Base-by-base conservation (phyloP, 1,284 basidiomycete genomes). In the Thecaphora thlaspeos region DNA sequence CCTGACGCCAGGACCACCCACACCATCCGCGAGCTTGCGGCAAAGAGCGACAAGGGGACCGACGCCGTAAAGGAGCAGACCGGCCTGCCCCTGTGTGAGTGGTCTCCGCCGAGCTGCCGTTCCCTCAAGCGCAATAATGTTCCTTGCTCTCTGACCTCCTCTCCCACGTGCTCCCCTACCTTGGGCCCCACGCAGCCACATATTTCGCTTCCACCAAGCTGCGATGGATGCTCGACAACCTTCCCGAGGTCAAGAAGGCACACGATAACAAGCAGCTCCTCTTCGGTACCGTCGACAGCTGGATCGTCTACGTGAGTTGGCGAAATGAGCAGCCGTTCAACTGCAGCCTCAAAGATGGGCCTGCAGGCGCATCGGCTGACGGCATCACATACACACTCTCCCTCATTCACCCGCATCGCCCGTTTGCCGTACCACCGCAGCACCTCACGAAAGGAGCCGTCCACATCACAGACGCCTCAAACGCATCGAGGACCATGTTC, bases 141-240 rank as follows among this genome's bases (percentile, higher is more conserved):
- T n/a, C n/a, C n/a, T n/a, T n/a, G n/a, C n/a, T n/a, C n/a, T n/a
- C n/a, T 34, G 32, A 34, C 32, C 15, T 8, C 32, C 11, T 34
- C 17, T 34, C 32, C 11, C n/a, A n/a, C n/a, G n/a, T n/a, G 32
- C 11, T 17, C 32, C 32, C 17, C 32, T 34, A 15, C 21, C 41
- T 15, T 43, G 8, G 7, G 10, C 32, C 3, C 32, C 56, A 50
- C 21, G 51, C 58, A 49, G 74, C 76, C 4, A 96, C 93, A 0
- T 97, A 97, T 80, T 97, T 97, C 80, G 93, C 91, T 10, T 92
- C 89, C 3, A 88, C 94, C 80, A 98, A 97, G 81, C 82, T 96
- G 55, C 85, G 89, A 42, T 98, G 94, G 94, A 91, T 98, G 88
- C 85, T 95, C 58, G 89, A 94, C 78, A 87, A 97, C 78, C 80